Evolutionary conservation across 495 filamentous ascomycete genomes (phyloP).

Genomic region (Neurospora sp.): DNA sequence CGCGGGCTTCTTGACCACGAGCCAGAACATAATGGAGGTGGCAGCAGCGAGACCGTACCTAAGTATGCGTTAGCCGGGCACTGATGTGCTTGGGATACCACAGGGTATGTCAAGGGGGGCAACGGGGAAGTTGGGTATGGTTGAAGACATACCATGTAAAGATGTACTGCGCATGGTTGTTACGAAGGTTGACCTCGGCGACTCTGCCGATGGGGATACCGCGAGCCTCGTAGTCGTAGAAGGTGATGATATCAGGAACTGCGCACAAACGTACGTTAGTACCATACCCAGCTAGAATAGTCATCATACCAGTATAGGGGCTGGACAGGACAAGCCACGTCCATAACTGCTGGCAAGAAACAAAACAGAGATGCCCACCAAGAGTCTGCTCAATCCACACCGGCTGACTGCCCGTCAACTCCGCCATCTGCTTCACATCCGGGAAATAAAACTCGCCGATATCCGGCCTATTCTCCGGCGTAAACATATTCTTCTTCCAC

Average conservation of each 20-base stretch:
- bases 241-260: constrained; percentile 69
- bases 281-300: not conserved
- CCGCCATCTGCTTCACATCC: constrained; percentile 90
- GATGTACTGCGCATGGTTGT: constrained; percentile 97
- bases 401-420: constrained; percentile 67
- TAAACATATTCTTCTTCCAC: constrained; percentile 96
- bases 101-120: not conserved
- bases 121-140: not conserved
- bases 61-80: constrained; percentile 1
- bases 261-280: constrained; percentile 5
- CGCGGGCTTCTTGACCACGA: constrained; percentile 79
- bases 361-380: constrained; percentile 42
- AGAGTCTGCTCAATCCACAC: constrained; percentile 97
- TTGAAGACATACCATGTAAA: constrained; percentile 74
- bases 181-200: constrained; percentile 85
- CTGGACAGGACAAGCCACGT: not conserved
- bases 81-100: not conserved
- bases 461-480: constrained; percentile 77
- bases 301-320: not conserved
- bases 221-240: constrained; percentile 59
- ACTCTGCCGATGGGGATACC: constrained; percentile 91
- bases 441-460: constrained; percentile 87
- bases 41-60: constrained; percentile 86
- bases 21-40: constrained; percentile 89
- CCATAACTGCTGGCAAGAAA: constrained; percentile 2